Conservation (phyloP, 2,329 filamentous ascomycete genomes). For the Colletotrichum tropicale region DNA sequence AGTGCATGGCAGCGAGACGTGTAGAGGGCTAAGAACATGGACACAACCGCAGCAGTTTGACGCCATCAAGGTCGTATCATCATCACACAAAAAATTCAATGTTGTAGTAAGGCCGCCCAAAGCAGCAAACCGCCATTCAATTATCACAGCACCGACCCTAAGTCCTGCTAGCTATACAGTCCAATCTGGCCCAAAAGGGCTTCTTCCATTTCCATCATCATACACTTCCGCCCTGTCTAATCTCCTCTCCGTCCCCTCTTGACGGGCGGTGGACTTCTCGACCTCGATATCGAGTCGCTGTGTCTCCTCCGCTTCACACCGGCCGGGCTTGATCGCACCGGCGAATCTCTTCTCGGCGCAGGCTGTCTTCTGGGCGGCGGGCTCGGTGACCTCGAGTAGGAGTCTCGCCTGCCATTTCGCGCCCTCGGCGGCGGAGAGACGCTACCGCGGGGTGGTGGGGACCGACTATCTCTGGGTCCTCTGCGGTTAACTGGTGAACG, state of each 20-base stretch:
- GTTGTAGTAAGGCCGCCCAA: background rate
- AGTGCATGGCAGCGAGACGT: background rate
- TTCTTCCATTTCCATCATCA: background rate
- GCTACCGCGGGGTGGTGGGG: slow-evolving; percentile 9
- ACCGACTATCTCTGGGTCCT: slow-evolving; percentile 21
- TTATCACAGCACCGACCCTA: background rate
- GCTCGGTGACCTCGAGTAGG: slow-evolving; percentile 24
- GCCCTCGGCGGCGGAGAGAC: slow-evolving; percentile 24
- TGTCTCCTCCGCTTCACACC: slow-evolving; percentile 24
- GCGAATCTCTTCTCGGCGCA: background rate
- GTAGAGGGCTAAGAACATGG: background rate
- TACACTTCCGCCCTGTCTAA: background rate
- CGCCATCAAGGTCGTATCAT: background rate
- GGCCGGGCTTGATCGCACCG: slow-evolving; percentile 8
- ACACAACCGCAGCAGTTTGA: background rate
- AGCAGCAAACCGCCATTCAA: background rate
- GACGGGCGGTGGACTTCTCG: slow-evolving; percentile 24
- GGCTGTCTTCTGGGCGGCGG: slow-evolving; percentile 18
- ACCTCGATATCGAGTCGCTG: slow-evolving; percentile 25
- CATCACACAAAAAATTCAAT: background rate
- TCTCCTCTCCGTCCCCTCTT: slow-evolving; percentile 28
- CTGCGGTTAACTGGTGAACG: slow-evolving; percentile 19
- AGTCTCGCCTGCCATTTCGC: slow-evolving; percentile 23
- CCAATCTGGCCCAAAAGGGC: background rate
- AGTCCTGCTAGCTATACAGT: background rate